Percentiles rank a stretch among this genome's conserved stretches.
Evolutionary conservation across 192 early-diverging fungal species (phyloP).

Genomic region (Entophlyctis luteolus): DNA sequence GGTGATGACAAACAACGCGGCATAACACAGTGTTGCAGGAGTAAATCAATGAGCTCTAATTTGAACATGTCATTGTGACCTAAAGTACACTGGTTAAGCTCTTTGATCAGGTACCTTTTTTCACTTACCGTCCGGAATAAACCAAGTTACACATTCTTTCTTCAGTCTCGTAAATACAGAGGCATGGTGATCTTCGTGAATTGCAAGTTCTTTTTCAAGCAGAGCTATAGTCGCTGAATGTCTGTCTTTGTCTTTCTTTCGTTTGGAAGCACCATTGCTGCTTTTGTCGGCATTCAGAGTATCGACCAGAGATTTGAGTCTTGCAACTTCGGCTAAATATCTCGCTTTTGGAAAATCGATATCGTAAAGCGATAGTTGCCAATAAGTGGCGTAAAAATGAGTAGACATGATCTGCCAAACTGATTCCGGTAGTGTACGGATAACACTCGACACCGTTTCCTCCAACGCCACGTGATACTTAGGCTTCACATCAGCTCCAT

Average conservation of each 20-base stretch:
- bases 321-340: slow-evolving; percentile 59
- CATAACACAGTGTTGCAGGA: slow-evolving; percentile 70
- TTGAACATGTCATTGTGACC: neutral
- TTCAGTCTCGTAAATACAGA: slow-evolving; percentile 28
- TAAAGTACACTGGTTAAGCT: neutral
- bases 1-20: slow-evolving; percentile 64
- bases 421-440: slow-evolving; percentile 12
- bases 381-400: slow-evolving; percentile 74
- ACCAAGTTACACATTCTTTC: slow-evolving; percentile 36
- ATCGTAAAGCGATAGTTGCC: slow-evolving; percentile 74
- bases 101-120: slow-evolving; percentile 16
- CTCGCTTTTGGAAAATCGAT: slow-evolving; percentile 60
- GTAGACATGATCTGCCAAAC: slow-evolving; percentile 49
- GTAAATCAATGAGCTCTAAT: slow-evolving; percentile 25
- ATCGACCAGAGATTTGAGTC: slow-evolving; percentile 37
- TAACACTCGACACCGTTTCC: slow-evolving; percentile 11
- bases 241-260: slow-evolving; percentile 35
- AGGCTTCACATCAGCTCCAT: slow-evolving; percentile 1
- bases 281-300: slow-evolving; percentile 21
- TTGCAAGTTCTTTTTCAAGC: slow-evolving; percentile 37
- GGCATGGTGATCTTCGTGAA: slow-evolving; percentile 38
- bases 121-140: slow-evolving; percentile 13
- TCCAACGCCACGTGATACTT: too few relatives aligned
- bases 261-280: neutral
- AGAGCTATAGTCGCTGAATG: slow-evolving; percentile 3